Conservation (phyloP, 192 early-diverging fungal species). For the Coemansia sp. region DNA sequence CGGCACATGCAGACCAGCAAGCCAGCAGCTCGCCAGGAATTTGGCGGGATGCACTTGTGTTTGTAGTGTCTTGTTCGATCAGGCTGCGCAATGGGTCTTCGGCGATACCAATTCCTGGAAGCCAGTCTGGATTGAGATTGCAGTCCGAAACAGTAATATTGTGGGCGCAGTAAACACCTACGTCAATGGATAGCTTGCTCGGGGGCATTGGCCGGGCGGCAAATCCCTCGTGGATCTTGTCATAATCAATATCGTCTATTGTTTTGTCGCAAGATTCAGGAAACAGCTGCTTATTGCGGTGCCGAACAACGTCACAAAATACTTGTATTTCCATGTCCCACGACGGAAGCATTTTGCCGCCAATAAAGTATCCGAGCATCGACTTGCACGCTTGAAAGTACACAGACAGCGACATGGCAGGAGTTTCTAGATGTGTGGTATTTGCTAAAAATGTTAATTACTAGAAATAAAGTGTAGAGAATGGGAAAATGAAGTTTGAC, state of each 20-base stretch:
- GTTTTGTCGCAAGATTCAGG: constrained; percentile 17
- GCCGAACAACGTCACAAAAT: constrained; percentile 16
- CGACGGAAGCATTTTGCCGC: constrained; percentile 19
- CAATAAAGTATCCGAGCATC: constrained; percentile 7
- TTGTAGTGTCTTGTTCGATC: background rate
- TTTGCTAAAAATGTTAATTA: background rate
- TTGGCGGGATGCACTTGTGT: background rate
- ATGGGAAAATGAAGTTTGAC: too few species aligned
- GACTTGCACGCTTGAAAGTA: constrained; percentile 16
- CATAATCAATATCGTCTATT: constrained; percentile 39
- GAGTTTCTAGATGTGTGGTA: background rate
- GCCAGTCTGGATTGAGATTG: constrained; percentile 9
- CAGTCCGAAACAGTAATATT: constrained; percentile 17
- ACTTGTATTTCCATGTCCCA: constrained; percentile 33
- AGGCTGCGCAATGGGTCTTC: constrained; percentile 23
- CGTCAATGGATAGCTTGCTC: constrained; percentile 7
- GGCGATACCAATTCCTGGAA: constrained; percentile 24
- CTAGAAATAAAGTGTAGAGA: too few species aligned
- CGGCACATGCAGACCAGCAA: constrained; percentile 4
- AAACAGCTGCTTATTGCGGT: constrained; percentile 10
- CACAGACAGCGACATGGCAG: background rate
- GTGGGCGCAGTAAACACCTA: constrained; percentile 18
- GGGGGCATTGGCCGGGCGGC: constrained; percentile 15
- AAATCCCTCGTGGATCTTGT: constrained; percentile 5
- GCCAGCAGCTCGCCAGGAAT: constrained; percentile 31